Evolutionary conservation across 208 protist species (phyloP).

Genomic region (Trypanosoma platydactyli): DNA sequence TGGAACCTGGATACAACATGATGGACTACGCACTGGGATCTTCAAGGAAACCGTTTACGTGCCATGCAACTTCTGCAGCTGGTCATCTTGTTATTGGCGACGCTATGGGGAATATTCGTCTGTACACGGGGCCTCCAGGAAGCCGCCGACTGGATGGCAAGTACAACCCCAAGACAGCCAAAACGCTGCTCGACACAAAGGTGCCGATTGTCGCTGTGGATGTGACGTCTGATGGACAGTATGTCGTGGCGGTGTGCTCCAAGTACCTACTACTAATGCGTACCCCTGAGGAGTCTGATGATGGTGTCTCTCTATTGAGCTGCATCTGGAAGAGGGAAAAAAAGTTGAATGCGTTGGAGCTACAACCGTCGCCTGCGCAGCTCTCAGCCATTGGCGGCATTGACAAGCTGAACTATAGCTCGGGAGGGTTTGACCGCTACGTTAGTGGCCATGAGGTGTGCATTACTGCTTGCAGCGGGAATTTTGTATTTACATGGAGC

Average conservation of each 20-base stretch:
- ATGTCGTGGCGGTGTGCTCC: constrained; percentile 51
- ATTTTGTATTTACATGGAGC: constrained; percentile 60
- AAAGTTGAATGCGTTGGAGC: constrained; percentile 46
- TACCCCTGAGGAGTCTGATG: constrained; percentile 46
- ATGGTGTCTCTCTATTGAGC: constrained; percentile 24
- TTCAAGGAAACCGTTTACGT: constrained; percentile 43
- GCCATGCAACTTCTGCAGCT: constrained; percentile 52
- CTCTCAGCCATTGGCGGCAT: constrained; percentile 42
- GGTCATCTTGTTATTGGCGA: constrained; percentile 66
- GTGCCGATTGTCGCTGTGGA: constrained; percentile 54
- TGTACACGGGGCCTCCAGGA: constrained; percentile 61
- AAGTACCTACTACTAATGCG: constrained; percentile 48
- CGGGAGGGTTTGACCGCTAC: constrained; percentile 49
- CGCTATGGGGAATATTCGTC: constrained; percentile 44
- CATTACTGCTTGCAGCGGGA: constrained; percentile 49
- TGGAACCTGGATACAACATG: constrained; percentile 38
- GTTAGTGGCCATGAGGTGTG: constrained; percentile 37
- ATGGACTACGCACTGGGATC: constrained; percentile 40
- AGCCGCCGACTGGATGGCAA: constrained; percentile 39
- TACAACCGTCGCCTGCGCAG: constrained; percentile 48
- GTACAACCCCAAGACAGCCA: constrained; percentile 54
- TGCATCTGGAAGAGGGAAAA: constrained; percentile 57
- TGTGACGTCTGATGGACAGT: constrained; percentile 57
- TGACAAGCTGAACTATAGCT: constrained; percentile 38
- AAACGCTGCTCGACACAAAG: constrained; percentile 57